Evolutionary conservation across 805 yeast species (phyloP), one percentile per base, ranked within the genome.

Genomic region (Naumovozyma dairenensis): DNA sequence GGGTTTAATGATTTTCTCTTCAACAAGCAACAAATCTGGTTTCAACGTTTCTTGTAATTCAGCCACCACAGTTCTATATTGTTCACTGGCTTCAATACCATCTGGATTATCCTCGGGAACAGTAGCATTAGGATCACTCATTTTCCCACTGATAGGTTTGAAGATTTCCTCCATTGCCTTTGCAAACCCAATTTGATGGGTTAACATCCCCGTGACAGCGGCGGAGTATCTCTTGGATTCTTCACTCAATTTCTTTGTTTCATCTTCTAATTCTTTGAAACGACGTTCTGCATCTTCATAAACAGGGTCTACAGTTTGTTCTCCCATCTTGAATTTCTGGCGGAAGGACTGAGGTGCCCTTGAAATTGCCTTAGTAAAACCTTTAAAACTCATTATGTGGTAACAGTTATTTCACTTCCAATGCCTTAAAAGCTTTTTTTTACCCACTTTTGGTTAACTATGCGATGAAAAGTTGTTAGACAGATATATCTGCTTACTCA

Each of bases 231-330:
- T 73, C 50, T 80, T 83, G 20, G 94, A 80, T 61, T 89, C 97
- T 25, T 81, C 85, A 48, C 86, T 80, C 39, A 92, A 67, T 54
- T 84, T 81, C 63, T 85, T 83, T 25, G 96, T 86, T 59, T 87
- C 94, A 13, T 63, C 57, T 59, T 92, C 98, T 49, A 92, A 67
- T 54, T 89, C 96, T 55, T 81, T 82, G 67, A 92, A 92, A 52
- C 98, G 73, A 59, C 96, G 75, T 60, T 92, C 98, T 5, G 98
- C 97, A 63, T 92, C 98, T 19, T 71, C 72, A 59, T 86, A 92
- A 10, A 92, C 96, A 0, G 95, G 74, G 53, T 92, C 98, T 31
- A 63, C 68, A n/a, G 86, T 77, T 15, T 60, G 59, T 31, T 66
- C 68, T n/a, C 80, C 94, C 84, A 85, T 86, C 61, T 92, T 80